A percentile compares a stretch with the other conserved stretches of the same genome.
These are phyloP conservation scores for Tricholoma matsutake DNA, from an alignment of 768 basidiomycete genomes.

Conservation along the genomic window DNA sequence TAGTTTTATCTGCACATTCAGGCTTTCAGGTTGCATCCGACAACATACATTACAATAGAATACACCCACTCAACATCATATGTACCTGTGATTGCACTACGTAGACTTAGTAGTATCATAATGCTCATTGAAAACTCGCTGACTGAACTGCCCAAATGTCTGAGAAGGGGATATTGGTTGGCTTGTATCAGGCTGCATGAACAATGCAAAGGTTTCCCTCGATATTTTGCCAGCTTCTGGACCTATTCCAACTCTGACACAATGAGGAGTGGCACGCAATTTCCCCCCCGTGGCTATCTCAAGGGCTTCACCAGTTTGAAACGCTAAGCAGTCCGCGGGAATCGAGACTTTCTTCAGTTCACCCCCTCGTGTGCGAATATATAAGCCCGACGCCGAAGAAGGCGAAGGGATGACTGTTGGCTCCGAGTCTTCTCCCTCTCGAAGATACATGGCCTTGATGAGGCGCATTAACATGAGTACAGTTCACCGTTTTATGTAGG, in stretches of 20 bases:
- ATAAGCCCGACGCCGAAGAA: constrained; percentile 78
- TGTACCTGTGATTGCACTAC: constrained; percentile 14
- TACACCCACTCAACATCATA: constrained; percentile 6
- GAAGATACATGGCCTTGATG: constrained; percentile 79
- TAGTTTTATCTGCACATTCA: not conserved
- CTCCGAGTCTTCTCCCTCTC: constrained; percentile 36
- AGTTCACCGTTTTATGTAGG: not conserved
- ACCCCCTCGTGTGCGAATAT: constrained; percentile 84
- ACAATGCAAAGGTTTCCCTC: constrained; percentile 87
- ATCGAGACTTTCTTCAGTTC: constrained; percentile 81
- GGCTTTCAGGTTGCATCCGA: not conserved
- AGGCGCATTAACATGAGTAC: constrained; percentile 3
- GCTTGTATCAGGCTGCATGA: constrained; percentile 86
- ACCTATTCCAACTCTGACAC: constrained; percentile 70
- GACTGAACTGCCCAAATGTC: constrained; percentile 91
- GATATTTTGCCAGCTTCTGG: constrained; percentile 47
- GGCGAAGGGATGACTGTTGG: constrained; percentile 60
- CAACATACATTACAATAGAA: constrained; percentile 22
- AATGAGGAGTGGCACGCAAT: constrained; percentile 92
- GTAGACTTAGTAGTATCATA: constrained; percentile 32
- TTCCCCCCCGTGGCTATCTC: constrained; percentile 81
- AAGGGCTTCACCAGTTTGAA: constrained; percentile 96
- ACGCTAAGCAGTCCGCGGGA: constrained; percentile 81
- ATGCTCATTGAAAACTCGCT: constrained; percentile 67
- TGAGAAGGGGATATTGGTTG: constrained; percentile 64